Evolutionary conservation across 1,284 basidiomycete genomes (phyloP), one percentile per base, ranked within the genome.

Genomic region (Trichosporon inkin): DNA sequence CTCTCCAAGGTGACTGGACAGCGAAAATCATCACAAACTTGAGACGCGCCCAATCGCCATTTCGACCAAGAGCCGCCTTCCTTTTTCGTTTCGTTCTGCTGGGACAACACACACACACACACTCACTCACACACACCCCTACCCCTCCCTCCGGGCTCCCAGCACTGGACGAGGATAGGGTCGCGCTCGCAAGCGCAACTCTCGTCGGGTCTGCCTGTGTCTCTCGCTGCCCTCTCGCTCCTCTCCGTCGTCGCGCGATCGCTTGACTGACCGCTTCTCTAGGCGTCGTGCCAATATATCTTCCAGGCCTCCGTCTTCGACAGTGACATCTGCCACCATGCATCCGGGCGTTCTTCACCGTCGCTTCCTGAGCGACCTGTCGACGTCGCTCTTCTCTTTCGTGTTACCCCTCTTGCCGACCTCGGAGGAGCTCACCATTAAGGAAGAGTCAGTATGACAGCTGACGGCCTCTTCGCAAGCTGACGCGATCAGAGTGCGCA

Each of bases 401-500:
- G 90, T 95, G 59, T 85, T 95, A 60, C 90, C 92, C 72, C 84
- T 94, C 51, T 83, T 95, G 19, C 92, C 92, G 7, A 91, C 90
- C 4, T 79, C 85, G 53, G 92, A 94, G 72, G 92, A 96, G 80
- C 85, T 95, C 78, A 84, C 86, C 55, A 87, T 93, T 70, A 99
- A 98, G 82, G 95, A 98, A 80, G 91, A 95, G 75, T 76, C 49
- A 66, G 75, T 74, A 7, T 6, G 16, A 49, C 22, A 16, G 24
- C 37, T 16, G 20, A 39, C 36, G 24, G 32, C 24, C 6, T 28
- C 13, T 39, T 3, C 16, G 6, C 5, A 14, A 40, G 44, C 61
- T 59, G 47, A 57, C 59, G 5, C 17, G 32, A 28, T 17, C 62
- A 77, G 75, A 70, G 94, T 97, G 64, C 84, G 95, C 71, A 89